A percentile compares a stretch with the other conserved stretches of the same genome.
These are phyloP conservation scores for Diaporthe sp. DNA, from an alignment of 2,329 filamentous ascomycete species.

Conservation along the genomic window DNA sequence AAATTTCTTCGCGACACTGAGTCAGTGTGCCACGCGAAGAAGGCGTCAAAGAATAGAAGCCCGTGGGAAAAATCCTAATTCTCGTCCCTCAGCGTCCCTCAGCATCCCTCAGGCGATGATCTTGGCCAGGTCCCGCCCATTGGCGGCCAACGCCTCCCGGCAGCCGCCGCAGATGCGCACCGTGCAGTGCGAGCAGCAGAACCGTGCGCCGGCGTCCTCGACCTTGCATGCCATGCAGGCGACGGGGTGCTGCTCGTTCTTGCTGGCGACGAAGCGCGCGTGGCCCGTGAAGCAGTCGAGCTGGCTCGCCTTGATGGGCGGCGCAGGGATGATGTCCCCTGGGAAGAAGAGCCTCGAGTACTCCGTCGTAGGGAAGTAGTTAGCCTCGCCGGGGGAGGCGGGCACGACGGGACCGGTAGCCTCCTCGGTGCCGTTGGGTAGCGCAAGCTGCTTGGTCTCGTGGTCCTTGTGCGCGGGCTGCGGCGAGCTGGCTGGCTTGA, in stretches of 20 bases:
- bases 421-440: not conserved
- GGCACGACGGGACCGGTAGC: not conserved
- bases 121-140: slow-evolving; percentile 57
- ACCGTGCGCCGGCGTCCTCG: slow-evolving; percentile 59
- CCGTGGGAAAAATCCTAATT: not conserved
- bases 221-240: slow-evolving; percentile 66
- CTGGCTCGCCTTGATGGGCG: slow-evolving; percentile 54
- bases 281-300: slow-evolving; percentile 63
- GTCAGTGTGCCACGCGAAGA: not conserved
- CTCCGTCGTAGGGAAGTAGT: slow-evolving; percentile 46
- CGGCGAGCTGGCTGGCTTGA: not conserved
- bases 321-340: slow-evolving; percentile 56
- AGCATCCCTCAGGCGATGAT: slow-evolving; percentile 50
- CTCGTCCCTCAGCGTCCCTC: no score
- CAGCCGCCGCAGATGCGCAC: slow-evolving; percentile 66
- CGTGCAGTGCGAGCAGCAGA: slow-evolving; percentile 63
- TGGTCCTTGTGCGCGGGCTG: not conserved
- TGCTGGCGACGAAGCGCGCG: slow-evolving; percentile 59
- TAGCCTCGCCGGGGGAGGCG: slow-evolving; percentile 43
- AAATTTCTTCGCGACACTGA: not conserved
- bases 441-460: not conserved
- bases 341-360: slow-evolving; percentile 45
- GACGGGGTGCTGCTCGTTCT: slow-evolving; percentile 63
- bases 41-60: not conserved
- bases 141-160: slow-evolving; percentile 54